Conservation (phyloP, 495 filamentous ascomycete genomes). For the Talaromyces proteolyticus region DNA sequence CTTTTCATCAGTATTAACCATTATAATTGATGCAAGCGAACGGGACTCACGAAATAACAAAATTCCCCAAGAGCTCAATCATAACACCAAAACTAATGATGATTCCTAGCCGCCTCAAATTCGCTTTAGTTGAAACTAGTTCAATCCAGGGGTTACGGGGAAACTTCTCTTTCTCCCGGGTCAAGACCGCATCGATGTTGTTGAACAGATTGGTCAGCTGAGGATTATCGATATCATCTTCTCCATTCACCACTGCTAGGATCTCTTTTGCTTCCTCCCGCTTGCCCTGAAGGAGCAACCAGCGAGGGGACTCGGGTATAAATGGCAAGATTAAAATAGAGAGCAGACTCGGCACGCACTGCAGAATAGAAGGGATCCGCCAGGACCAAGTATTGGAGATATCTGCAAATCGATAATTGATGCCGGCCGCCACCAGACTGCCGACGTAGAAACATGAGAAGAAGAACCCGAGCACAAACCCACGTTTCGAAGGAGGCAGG, state of each 20-base stretch:
- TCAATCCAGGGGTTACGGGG: not conserved
- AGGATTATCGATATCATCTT: not conserved
- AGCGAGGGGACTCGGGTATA: slow-evolving; percentile 34
- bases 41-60: not conserved
- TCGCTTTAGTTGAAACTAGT: not conserved
- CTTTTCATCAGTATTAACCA: not conserved
- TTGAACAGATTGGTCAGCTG: not conserved
- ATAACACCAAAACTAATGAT: not conserved
- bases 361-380: slow-evolving; percentile 54
- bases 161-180: not conserved
- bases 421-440: slow-evolving; percentile 51
- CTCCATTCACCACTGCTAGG: slow-evolving; percentile 8
- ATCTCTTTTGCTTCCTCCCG: slow-evolving; percentile 29
- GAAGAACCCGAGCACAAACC: slow-evolving; percentile 30
- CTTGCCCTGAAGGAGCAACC: slow-evolving; percentile 32
- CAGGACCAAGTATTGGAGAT: slow-evolving; percentile 46
- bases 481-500: slow-evolving; percentile 64
- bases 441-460: slow-evolving; percentile 59
- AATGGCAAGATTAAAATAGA: slow-evolving; percentile 21
- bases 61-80: slow-evolving; percentile 1
- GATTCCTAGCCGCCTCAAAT: not conserved
- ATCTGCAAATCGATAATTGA: slow-evolving; percentile 49
- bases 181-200: not conserved
- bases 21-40: not conserved
- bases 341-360: slow-evolving; percentile 42